Percentiles rank a stretch among this genome's conserved stretches.
Evolutionary conservation across 805 yeast species (phyloP).

Genomic region (Teunomyces kruisii): DNA sequence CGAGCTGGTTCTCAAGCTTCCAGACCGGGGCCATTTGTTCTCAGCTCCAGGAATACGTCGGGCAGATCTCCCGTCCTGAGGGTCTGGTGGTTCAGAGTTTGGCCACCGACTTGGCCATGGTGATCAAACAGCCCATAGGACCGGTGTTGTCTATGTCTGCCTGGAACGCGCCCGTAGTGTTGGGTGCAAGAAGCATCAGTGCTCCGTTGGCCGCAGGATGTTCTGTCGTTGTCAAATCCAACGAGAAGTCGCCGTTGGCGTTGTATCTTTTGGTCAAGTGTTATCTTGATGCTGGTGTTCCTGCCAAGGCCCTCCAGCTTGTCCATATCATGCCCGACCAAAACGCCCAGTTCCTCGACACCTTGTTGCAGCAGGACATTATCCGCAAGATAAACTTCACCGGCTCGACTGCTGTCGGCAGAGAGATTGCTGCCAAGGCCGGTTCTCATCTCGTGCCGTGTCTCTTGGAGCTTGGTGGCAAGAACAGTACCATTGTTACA

Average conservation of each 20-base stretch:
- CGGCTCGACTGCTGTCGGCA: conserved; percentile 44
- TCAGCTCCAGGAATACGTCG: conserved; percentile 29
- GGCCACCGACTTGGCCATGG: conserved; percentile 23
- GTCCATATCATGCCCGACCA: conserved; percentile 29
- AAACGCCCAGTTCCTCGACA: conserved; percentile 22
- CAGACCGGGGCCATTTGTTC: conserved; percentile 19
- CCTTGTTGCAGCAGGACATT: conserved; percentile 21
- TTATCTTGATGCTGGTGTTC: conserved; percentile 40
- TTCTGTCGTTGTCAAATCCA: conserved; percentile 43
- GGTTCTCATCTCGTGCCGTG: conserved; percentile 40
- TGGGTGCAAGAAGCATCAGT: conserved; percentile 37
- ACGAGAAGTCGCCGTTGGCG: conserved; percentile 37
- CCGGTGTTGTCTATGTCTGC: conserved; percentile 47
- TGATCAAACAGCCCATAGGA: conserved; percentile 41
- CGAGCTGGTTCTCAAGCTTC: not conserved
- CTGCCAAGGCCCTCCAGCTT: conserved; percentile 33
- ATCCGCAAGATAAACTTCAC: conserved; percentile 45
- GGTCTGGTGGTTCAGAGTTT: not conserved
- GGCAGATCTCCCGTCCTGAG: conserved; percentile 17
- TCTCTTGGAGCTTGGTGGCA: conserved; percentile 47
- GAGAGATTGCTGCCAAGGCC: conserved; percentile 33
- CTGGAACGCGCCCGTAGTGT: conserved; percentile 50
- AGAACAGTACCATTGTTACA: conserved; percentile 36
- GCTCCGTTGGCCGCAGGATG: conserved; percentile 52
- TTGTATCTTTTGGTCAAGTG: conserved; percentile 32